Percentiles rank a stretch among this genome's conserved stretches.
phyloP scores from a whole-genome alignment of 305 asterid genomes.

The Striga hermonthica region DNA sequence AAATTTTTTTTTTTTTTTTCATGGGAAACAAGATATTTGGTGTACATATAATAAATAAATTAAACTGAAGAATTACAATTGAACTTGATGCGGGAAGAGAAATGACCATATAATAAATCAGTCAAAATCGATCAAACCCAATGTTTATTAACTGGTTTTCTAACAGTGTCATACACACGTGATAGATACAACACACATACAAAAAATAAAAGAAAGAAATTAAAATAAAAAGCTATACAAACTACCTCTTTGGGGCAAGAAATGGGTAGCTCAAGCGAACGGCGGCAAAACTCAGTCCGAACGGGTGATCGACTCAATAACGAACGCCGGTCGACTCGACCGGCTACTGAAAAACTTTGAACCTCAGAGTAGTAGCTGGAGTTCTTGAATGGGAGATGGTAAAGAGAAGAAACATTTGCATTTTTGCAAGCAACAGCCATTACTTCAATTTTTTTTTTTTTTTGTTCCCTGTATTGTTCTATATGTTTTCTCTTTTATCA shows the following conservation, averaged over 20 bases:
- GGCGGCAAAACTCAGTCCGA: background rate
- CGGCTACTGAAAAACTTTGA: background rate
- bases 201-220: background rate
- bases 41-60: too few relatives aligned
- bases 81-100: too few relatives aligned
- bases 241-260: slow-evolving; percentile 37
- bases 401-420: slow-evolving; percentile 11
- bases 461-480: background rate
- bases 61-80: too few relatives aligned
- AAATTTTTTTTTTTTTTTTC: too few relatives aligned
- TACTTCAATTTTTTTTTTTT: slow-evolving; percentile 13
- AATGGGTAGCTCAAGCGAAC: slow-evolving; percentile 37
- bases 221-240: background rate
- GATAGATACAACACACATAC: background rate
- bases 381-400: slow-evolving; percentile 7
- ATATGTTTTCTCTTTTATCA: background rate
- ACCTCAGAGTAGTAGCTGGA: background rate
- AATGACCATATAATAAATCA: background rate
- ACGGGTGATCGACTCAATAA: slow-evolving; percentile 21
- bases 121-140: background rate
- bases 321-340: slow-evolving; percentile 2
- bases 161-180: background rate
- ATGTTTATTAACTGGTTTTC: background rate
- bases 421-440: slow-evolving; percentile 31
- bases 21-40: too few relatives aligned